Percentiles rank a stretch among this genome's conserved stretches.
Evolutionary conservation across 139 green algal genomes (phyloP).

Genomic region (Picochlorum sp.): DNA sequence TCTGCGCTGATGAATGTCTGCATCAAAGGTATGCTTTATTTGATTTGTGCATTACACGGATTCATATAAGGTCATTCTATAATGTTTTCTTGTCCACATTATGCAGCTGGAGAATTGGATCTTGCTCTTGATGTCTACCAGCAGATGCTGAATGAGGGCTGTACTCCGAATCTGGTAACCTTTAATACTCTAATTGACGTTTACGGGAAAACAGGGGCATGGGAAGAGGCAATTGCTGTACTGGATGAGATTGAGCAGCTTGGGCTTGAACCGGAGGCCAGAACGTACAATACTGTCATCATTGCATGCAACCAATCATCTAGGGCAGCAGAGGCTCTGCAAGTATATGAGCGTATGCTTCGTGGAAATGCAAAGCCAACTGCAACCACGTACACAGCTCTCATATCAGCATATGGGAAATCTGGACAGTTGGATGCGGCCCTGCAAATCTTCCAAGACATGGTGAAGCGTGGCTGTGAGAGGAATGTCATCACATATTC

Average conservation of each 20-base stretch:
- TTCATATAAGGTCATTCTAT: neutral
- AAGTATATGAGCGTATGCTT: conserved; percentile 73
- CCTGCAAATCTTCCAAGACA: conserved; percentile 58
- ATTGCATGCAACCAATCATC: conserved; percentile 41
- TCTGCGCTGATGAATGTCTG: conserved; percentile 54
- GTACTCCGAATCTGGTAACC: conserved; percentile 49
- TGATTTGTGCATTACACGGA: conserved; percentile 3
- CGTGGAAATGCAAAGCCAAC: conserved; percentile 51
- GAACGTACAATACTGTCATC: conserved; percentile 77
- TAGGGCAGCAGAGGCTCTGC: conserved; percentile 49
- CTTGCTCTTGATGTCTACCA: conserved; percentile 48
- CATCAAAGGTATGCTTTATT: too few relatives aligned
- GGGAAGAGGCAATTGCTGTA: conserved; percentile 46
- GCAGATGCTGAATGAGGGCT: conserved; percentile 29
- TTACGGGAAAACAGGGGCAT: conserved; percentile 61
- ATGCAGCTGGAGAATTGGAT: conserved; percentile 45
- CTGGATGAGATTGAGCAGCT: conserved; percentile 23
- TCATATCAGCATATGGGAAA: conserved; percentile 75
- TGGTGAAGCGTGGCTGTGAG: conserved; percentile 29
- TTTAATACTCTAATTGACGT: conserved; percentile 66
- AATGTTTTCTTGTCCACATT: neutral
- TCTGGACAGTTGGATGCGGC: conserved; percentile 49
- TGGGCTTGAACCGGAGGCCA: conserved; percentile 66
- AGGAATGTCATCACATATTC: conserved; percentile 65
- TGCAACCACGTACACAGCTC: conserved; percentile 72